A percentile compares a stretch with the other conserved stretches of the same genome.
phyloP scores from a whole-genome alignment of 163 green algal species.

The Volvox carteri region DNA sequence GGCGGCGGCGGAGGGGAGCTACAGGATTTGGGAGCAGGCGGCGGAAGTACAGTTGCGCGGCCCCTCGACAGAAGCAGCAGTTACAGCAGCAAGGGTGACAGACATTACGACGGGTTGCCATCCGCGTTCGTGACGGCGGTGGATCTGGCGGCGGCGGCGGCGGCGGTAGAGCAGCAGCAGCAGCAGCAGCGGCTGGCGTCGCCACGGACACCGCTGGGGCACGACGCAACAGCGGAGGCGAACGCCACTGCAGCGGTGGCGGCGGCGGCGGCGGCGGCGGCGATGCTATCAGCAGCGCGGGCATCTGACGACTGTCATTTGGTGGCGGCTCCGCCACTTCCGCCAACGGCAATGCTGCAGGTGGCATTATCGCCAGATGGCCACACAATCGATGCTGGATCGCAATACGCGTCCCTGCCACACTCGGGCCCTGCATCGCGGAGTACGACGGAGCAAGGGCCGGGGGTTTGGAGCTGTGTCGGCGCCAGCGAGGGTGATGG shows the following conservation, averaged over 20 bases:
- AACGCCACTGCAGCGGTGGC: neutral
- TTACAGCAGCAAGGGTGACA: neutral
- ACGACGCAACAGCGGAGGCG: neutral
- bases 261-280: neutral
- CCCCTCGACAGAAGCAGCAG: neutral
- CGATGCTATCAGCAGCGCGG: neutral
- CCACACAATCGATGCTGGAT: neutral
- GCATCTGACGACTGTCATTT: neutral
- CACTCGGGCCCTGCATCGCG: neutral
- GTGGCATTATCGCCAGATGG: neutral
- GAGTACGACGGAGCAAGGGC: neutral
- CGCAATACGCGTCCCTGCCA: neutral
- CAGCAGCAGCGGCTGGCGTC: conserved; percentile 16
- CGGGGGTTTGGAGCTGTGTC: too few species aligned
- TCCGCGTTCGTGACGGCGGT: neutral
- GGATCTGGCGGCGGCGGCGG: neutral
- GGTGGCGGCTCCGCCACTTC: neutral
- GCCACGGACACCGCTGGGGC: neutral
- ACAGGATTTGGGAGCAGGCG: neutral
- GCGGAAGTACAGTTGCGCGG: neutral
- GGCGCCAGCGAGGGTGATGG: neutral
- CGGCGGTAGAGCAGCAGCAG: conserved; percentile 4
- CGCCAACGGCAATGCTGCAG: neutral
- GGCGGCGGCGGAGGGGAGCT: neutral
- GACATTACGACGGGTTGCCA: too few species aligned